Evolutionary conservation across 805 yeast genomes (phyloP).

Genomic region (Candida ovalis): DNA sequence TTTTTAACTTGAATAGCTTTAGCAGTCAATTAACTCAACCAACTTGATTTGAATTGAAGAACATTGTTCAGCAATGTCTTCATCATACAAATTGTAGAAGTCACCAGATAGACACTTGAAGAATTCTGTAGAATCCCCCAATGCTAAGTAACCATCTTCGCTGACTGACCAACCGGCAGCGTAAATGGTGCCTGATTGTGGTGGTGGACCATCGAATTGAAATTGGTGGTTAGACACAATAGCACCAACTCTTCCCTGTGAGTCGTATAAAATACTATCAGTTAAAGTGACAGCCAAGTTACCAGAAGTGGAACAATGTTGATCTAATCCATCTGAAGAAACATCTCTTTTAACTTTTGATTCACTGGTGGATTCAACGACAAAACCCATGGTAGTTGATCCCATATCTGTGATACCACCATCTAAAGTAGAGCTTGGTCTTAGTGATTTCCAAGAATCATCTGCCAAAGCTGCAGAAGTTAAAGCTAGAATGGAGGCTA

Average conservation of each 20-base stretch:
- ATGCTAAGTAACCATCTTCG: constrained; percentile 50
- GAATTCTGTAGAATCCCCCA: constrained; percentile 55
- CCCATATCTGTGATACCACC: constrained; percentile 1
- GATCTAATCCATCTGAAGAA: background rate
- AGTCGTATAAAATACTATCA: constrained; percentile 47
- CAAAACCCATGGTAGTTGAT: background rate
- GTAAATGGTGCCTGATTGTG: constrained; percentile 35
- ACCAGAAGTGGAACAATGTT: background rate
- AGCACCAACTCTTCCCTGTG: constrained; percentile 61
- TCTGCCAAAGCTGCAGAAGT: background rate
- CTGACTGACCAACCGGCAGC: constrained; percentile 57
- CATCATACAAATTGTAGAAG: constrained; percentile 72
- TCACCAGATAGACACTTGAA: constrained; percentile 68
- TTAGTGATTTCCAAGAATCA: background rate
- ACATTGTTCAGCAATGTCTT: constrained; percentile 55
- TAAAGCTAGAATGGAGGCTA: background rate
- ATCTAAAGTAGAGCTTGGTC: background rate
- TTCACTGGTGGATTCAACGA: background rate
- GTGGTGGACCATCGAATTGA: constrained; percentile 45
- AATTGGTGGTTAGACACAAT: constrained; percentile 74
- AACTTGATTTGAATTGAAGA: constrained; percentile 51
- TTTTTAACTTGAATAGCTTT: no score
- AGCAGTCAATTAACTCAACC: constrained; percentile 54
- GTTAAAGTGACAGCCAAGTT: constrained; percentile 48
- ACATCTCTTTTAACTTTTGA: background rate